Base-by-base conservation (phyloP, 495 filamentous ascomycete species). In the Penicillium macrosclerotiorum region DNA sequence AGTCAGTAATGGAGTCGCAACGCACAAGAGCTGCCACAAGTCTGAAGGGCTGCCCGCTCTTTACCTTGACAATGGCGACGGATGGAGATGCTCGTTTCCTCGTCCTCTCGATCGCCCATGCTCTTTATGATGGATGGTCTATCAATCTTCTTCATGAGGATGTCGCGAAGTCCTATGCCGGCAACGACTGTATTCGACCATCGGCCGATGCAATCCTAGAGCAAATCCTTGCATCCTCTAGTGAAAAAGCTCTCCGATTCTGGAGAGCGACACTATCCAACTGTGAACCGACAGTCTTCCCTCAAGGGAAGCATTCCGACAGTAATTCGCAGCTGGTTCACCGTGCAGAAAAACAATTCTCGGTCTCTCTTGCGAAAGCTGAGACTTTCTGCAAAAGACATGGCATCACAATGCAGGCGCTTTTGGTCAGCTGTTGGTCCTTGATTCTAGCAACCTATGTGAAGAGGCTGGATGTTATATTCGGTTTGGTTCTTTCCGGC, bases 81-180 rank as follows among this genome's bases (percentile, higher is more conserved):
- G 56, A 60, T 39, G 50, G 47, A 5, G 51, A 62, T 30, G 36
- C 30, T 27, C 55, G 37, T 6, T 57, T 60, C 25, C 43, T 72
- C 19, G 46, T 70, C 18, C 37, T 72, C 16, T 53, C 65, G 14
- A 75, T 94, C 22, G 85, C 92, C 56, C 92, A 97, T 59, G 89
- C 82, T 3, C 68, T 96, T 0, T 97, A 96, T 57, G 92, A 97
- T 64, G 91, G 86, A 7, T 86, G 76, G 57, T 92, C 89, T 39
- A 74, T 95, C 14, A 68, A 77, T 4, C 63, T 90, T 12, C 60
- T 96, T 0, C 70, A 96, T 8, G 68, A 74, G n/a, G 69, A 76
- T 27, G 65, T 91, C 12, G 67, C 66, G 24, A 57, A 45, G 3
- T 54, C 53, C 5, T 74, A 73, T 42, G 37, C 49, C 12, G 67